Evolutionary conservation across 73 alveolate species (phyloP).

Genomic region (Symbiodinium pilosum): DNA sequence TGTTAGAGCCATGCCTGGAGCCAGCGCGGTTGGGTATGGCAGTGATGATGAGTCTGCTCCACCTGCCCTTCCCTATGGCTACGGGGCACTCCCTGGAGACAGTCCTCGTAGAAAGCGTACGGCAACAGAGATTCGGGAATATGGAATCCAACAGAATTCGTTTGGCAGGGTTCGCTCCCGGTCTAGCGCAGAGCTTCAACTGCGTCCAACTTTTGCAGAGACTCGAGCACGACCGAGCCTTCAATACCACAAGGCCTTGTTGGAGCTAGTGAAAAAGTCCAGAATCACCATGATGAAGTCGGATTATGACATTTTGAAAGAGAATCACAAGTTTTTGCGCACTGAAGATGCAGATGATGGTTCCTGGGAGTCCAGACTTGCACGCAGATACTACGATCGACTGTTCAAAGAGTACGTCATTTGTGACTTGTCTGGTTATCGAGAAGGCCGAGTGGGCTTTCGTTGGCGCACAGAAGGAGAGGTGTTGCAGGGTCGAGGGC

Average conservation of each 20-base stretch:
- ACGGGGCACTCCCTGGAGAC: not conserved
- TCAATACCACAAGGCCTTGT: conserved; percentile 72
- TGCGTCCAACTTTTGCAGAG: conserved; percentile 39
- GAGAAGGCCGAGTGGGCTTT: conserved; percentile 80
- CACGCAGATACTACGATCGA: conserved; percentile 87
- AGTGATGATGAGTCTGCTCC: not conserved
- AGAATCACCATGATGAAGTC: conserved; percentile 61
- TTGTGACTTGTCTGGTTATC: conserved; percentile 73
- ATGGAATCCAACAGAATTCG: not conserved
- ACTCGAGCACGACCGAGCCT: conserved; percentile 60
- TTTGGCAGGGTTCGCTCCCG: not conserved
- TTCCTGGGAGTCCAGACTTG: conserved; percentile 61
- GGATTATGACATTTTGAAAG: conserved; percentile 45
- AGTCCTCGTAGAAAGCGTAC: not conserved
- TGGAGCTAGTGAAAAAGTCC: conserved; percentile 56
- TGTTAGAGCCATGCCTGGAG: conserved; percentile 16
- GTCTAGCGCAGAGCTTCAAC: not conserved
- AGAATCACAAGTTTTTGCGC: conserved; percentile 46
- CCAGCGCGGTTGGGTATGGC: not conserved
- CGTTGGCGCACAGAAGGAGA: conserved; percentile 90
- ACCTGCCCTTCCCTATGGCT: not conserved
- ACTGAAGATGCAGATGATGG: not conserved
- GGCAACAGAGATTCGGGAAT: not conserved
- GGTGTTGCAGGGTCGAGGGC: conserved; percentile 70
- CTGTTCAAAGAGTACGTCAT: conserved; percentile 84